A percentile compares a stretch with the other conserved stretches of the same genome.
phyloP scores from a whole-genome alignment of 352 stramenopile species.

The Phytopythium oedochilum region DNA sequence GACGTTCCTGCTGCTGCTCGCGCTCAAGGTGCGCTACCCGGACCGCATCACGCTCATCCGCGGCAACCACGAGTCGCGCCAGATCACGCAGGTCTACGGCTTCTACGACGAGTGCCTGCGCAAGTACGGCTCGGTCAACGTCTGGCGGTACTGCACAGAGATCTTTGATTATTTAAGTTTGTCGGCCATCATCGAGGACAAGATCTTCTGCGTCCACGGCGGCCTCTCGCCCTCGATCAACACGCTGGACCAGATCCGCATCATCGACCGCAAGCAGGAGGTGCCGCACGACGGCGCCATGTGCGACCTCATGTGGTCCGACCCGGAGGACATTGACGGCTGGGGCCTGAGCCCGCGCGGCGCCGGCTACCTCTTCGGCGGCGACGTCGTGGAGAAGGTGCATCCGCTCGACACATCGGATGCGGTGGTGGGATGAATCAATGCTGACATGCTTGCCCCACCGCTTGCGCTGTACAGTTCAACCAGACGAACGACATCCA shows the following conservation, averaged over 20 bases:
- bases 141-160: slow-evolving; percentile 99
- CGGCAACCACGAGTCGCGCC: slow-evolving; percentile 98
- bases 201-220: slow-evolving; percentile 99
- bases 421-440: not conserved
- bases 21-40: slow-evolving; percentile 98
- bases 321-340: slow-evolving; percentile 97
- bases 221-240: slow-evolving; percentile 93
- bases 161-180: slow-evolving; percentile 99
- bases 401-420: not conserved
- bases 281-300: slow-evolving; percentile 98
- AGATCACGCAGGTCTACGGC: slow-evolving; percentile 99
- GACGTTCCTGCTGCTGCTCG: slow-evolving; percentile 97
- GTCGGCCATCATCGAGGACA: slow-evolving; percentile 98
- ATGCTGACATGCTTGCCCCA: too few relatives aligned
- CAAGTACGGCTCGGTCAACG: slow-evolving; percentile 97
- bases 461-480: too few relatives aligned
- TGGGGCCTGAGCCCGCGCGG: slow-evolving; percentile 97
- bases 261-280: slow-evolving; percentile 98
- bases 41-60: slow-evolving; percentile 99
- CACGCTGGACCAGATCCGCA: slow-evolving; percentile 87
- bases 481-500: slow-evolving; percentile 98
- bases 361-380: slow-evolving; percentile 98
- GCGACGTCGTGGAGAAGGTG: slow-evolving; percentile 96
- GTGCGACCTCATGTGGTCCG: slow-evolving; percentile 97
- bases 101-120: slow-evolving; percentile 99